Evolutionary conservation across 225 moss, liverwort and hornwort genomes (phyloP), one percentile per base, ranked within the genome.

Genomic region (Physcomitrium patens): DNA sequence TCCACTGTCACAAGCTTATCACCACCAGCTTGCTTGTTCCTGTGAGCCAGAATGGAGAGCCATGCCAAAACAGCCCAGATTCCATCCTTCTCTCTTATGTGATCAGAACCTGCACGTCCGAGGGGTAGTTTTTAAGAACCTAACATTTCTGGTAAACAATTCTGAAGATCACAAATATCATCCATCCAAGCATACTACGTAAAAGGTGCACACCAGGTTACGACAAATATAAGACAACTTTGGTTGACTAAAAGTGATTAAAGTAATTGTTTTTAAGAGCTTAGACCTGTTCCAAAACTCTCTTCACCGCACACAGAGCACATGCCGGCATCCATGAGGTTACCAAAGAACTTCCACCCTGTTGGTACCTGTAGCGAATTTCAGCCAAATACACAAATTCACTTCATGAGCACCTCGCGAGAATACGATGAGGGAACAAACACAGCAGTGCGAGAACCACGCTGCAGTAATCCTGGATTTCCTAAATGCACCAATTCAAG

Each of bases 11-110:
- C 97, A 60, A 97, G 91, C 59, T 94, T 90, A 79, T 91, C 93
- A 61, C 94, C 94, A 31, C 94, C 94, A 8, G 93, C 90, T 27
- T 91, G 82, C 79, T 94, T 93, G 68, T 76, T 87, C 74, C 83
- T 71, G 54, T 85, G 81, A 50, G 94, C 97, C 74, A 99, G 76
- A 77, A 99, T 99, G 53, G 97, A 99, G 12, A 99, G 86, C 97
- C 97, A 99, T 26, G 97, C 94, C 56, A 99, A 77, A 52, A 99
- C 94, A 46, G 97, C 97, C 97, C 97, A 99, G 44, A 99, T 86
- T 15, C 97, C 97, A 88, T 99, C 97, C 83, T 99, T 99, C 77
- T 99, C 94, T 74, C 94, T 82, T 44, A 99, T 99, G 80, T 99
- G 97, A 71, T 99, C 93, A 27, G 94, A 99, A 53, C 97, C 97